Conservation (phyloP, 129 eudicot species). For the Solidago caesia region DNA sequence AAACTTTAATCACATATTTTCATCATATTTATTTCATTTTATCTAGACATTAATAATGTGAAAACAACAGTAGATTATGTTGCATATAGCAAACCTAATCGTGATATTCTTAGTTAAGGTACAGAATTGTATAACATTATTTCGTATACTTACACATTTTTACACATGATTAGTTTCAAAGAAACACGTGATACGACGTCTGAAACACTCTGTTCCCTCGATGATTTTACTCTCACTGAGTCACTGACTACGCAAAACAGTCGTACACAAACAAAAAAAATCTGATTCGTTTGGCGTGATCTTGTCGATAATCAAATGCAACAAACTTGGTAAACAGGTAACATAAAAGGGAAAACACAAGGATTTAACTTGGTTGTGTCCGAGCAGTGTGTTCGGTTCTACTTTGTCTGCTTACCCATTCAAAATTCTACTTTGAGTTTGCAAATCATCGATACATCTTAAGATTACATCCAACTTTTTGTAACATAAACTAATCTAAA, state of each 20-base stretch:
- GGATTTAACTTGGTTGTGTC: too few species aligned
- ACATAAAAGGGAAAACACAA: not conserved
- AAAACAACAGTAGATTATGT: not conserved
- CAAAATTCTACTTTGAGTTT: too few species aligned
- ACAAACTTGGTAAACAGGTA: not conserved
- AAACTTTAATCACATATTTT: not conserved
- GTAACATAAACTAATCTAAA: too few species aligned
- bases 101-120: not conserved
- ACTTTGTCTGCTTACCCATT: too few species aligned
- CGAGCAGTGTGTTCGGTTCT: too few species aligned
- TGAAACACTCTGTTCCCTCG: not conserved
- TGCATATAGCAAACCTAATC: not conserved
- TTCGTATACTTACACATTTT: too few species aligned
- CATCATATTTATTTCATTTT: not conserved
- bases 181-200: not conserved
- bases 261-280: too few species aligned
- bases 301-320: not conserved
- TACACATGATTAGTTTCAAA: not conserved
- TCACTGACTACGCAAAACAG: not conserved
- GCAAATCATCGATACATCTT: too few species aligned
- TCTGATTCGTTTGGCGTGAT: not conserved
- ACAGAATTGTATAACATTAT: too few species aligned
- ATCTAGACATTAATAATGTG: not conserved
- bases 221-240: not conserved
- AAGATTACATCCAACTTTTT: too few species aligned